phyloP scores from a whole-genome alignment of 1,139 yeast genomes.

The Magnusiomyces suaveolens region DNA sequence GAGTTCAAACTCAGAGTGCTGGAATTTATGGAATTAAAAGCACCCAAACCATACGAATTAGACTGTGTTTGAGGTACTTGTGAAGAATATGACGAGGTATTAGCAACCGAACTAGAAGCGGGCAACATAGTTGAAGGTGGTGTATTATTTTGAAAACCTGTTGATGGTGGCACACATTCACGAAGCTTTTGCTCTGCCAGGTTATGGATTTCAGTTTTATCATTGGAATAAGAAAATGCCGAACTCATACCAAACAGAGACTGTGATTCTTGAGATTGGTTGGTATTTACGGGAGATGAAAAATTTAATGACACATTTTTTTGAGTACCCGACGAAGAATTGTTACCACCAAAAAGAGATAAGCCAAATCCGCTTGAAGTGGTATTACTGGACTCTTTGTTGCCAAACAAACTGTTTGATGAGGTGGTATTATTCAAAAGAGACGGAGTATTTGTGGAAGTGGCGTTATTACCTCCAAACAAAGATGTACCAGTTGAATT shows the following conservation, averaged over 20 bases:
- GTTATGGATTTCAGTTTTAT: not conserved
- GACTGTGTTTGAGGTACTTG: not conserved
- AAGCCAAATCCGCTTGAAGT: not conserved
- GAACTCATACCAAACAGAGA: slow-evolving; percentile 4
- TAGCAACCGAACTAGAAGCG: not conserved
- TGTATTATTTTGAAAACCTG: not conserved
- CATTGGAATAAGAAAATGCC: slow-evolving; percentile 3
- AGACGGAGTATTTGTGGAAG: not conserved
- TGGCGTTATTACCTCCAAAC: slow-evolving; percentile 8
- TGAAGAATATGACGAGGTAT: not conserved
- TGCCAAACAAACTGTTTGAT: slow-evolving; percentile 3
- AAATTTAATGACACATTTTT: slow-evolving; percentile 15
- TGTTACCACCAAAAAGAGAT: slow-evolving; percentile 3
- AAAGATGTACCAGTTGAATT: not conserved
- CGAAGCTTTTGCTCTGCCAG: not conserved
- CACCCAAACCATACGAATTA: not conserved
- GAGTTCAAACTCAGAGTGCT: not conserved
- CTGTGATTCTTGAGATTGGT: slow-evolving; percentile 3
- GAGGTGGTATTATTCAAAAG: not conserved
- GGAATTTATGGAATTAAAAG: not conserved
- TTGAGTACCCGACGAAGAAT: not conserved
- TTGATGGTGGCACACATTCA: not conserved
- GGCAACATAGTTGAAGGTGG: not conserved
- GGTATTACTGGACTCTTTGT: not conserved
- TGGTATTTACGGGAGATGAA: slow-evolving; percentile 15